phyloP scores from a whole-genome alignment of 768 basidiomycete species.

The Imleria badia region DNA sequence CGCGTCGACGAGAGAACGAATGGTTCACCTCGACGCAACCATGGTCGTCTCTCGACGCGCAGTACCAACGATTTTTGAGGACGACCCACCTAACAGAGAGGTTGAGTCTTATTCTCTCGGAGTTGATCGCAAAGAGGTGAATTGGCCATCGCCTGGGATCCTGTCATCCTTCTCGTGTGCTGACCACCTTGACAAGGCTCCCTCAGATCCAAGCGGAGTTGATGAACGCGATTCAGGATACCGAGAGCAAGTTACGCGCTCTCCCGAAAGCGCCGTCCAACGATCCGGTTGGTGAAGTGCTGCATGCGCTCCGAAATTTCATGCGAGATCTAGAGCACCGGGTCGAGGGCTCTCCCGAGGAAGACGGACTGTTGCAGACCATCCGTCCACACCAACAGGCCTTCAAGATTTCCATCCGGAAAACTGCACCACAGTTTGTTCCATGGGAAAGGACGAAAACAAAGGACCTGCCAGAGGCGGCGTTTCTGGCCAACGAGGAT shows the following conservation, averaged over 20 bases:
- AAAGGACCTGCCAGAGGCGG: conserved; percentile 5
- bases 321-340: conserved; percentile 41
- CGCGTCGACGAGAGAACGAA: conserved; percentile 52
- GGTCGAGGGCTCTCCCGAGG: conserved; percentile 53
- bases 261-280: conserved; percentile 54
- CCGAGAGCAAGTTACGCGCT: conserved; percentile 31
- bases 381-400: conserved; percentile 48
- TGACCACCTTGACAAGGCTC: conserved; percentile 40
- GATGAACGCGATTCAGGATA: conserved; percentile 40
- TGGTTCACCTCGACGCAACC: conserved; percentile 56
- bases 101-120: conserved; percentile 60
- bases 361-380: conserved; percentile 52
- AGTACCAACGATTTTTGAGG: conserved; percentile 52
- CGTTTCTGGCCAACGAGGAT: conserved; percentile 45
- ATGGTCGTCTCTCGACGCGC: conserved; percentile 53
- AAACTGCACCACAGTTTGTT: conserved; percentile 57
- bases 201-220: conserved; percentile 64
- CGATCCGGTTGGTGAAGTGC: conserved; percentile 59
- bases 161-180: neutral
- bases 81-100: conserved; percentile 56
- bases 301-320: conserved; percentile 48
- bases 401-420: conserved; percentile 49
- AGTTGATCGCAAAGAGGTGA: conserved; percentile 61
- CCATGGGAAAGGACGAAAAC: conserved; percentile 39
- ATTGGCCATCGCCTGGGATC: conserved; percentile 1